Evolutionary conservation across 2,329 filamentous ascomycete species (phyloP).

Genomic region (Penicillium italicum): DNA sequence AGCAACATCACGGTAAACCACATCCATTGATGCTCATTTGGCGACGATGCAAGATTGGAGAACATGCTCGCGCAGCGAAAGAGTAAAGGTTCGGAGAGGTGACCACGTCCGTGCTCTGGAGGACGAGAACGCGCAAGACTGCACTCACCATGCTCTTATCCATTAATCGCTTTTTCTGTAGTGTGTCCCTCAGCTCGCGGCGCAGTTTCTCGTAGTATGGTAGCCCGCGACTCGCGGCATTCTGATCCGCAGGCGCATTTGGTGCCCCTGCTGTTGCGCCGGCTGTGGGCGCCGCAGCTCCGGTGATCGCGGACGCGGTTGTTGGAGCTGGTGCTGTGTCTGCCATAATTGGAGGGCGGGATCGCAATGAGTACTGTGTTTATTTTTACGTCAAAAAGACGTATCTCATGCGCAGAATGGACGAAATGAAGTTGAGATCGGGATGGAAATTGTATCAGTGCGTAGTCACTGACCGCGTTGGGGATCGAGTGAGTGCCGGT

Average conservation of each 20-base stretch:
- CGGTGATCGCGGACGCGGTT: conserved; percentile 18
- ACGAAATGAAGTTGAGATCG: conserved; percentile 1
- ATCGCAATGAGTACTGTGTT: background rate
- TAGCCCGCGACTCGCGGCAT: conserved; percentile 41
- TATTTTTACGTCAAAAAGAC: background rate
- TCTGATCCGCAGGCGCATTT: conserved; percentile 26
- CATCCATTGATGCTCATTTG: background rate
- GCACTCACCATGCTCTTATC: conserved; percentile 57
- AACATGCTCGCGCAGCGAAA: background rate
- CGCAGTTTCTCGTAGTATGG: conserved; percentile 73
- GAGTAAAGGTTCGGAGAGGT: background rate
- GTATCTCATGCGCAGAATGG: background rate
- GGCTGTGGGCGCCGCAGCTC: conserved; percentile 18
- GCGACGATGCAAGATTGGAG: background rate
- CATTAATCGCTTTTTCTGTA: conserved; percentile 62
- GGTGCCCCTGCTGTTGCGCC: conserved; percentile 21
- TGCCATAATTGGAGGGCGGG: conserved; percentile 30
- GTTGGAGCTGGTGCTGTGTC: conserved; percentile 40
- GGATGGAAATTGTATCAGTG: background rate
- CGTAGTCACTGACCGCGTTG: conserved; percentile 5
- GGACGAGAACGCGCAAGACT: background rate
- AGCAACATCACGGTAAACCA: background rate
- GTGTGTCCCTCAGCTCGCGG: conserved; percentile 62
- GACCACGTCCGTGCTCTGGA: background rate
- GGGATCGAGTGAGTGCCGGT: background rate